Base-by-base conservation (phyloP, 2,329 filamentous ascomycete genomes). In the Plectosphaerella cucumerina region DNA sequence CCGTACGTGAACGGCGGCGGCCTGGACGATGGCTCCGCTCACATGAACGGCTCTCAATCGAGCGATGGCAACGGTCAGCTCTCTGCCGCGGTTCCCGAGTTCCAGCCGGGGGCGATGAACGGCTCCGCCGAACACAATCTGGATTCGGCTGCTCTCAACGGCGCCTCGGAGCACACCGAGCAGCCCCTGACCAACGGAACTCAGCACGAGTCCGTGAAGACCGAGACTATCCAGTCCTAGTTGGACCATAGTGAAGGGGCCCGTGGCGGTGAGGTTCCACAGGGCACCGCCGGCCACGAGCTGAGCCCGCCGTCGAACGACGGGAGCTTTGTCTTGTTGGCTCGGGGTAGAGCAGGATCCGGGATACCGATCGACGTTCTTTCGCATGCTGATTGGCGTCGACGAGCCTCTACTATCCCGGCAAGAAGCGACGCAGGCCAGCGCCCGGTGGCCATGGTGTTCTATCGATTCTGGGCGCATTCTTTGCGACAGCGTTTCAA, bases 401-500 rank as follows among this genome's bases (percentile, higher is more conserved):
- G 62, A 17, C 65, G 65, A 50, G 72, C 71, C 3, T 60, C 77
- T 37, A 63, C 67, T 23, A 57, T 70, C 51, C 66, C 74, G 50
- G 60, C 64, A 33, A 49, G 54, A 5, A 65, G 66, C 33, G 55
- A 64, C 22, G 33, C 59, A 17, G 65, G 68, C 44, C 66, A 74
- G 50, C 68, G 65, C 37, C 77, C 80, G 46, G 71, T 74, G 53
- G 77, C 84, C 60, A 84, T 87, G 76, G 77, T 82, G 52, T 77
- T 89, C 26, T 90, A 90, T 70, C 78, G 84, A 56, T 89, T 89
- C 71, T 91, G 87, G 86, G 82, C 83, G 18, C 81, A 86, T 65
- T 89, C 87, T 63, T 75, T 91, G 56, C 77, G 82, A 60, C 34
- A 42, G n/a, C 85, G 87, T 69, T 90, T 91, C 77, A 88, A 91